Base-by-base conservation (phyloP, 192 early-diverging fungal genomes). In the Backusella parvicylindrica region DNA sequence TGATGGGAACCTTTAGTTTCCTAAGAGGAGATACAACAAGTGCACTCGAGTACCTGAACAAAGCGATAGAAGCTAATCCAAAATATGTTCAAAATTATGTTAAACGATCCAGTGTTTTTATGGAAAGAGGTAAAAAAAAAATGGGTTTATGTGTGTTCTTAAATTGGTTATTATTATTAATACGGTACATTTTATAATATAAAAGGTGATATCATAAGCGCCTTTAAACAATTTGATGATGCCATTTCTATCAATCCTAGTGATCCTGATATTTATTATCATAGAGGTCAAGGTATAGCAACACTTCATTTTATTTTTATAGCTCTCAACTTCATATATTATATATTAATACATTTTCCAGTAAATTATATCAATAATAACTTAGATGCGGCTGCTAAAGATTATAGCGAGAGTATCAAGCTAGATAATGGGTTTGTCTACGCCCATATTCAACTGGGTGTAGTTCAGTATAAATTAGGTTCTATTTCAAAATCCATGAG, bases 191-290 rank as follows among this genome's bases (percentile, higher is more conserved):
- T 31, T 75, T 74, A 1, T 47, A 28, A 36, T 65, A 16, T 47
- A 33, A n/a, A 26, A 85, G 84, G 72, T 36, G 82, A 95, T 49
- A 80, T 91, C 7, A 86, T 83, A 71, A 75, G 78, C 15, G 86
- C 93, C 26, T 82, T 90, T 33, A 77, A 86, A 43, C 86, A 93
- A 77, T 95, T 95, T 77, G 88, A 93, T 36, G 81, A 85, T 2
- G 94, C 92, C 23, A 85, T 89, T 43, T 85, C 86, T 23, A 83
- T 94, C 31, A 83, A 90, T 63, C 76, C 92, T 33, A 89, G 83
- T 26, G 86, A 97, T 75, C 90, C 96, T 64, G 97, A 99, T 81
- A 86, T 96, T 53, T 96, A 91, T 84, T 99, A 98, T 85, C 95
- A 97, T 83, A 75, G 84, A 36, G 83, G 83, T 11, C 83, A 84